phyloP scores from a whole-genome alignment of 257 asterid genomes.

The Solanum ossicruentum region DNA sequence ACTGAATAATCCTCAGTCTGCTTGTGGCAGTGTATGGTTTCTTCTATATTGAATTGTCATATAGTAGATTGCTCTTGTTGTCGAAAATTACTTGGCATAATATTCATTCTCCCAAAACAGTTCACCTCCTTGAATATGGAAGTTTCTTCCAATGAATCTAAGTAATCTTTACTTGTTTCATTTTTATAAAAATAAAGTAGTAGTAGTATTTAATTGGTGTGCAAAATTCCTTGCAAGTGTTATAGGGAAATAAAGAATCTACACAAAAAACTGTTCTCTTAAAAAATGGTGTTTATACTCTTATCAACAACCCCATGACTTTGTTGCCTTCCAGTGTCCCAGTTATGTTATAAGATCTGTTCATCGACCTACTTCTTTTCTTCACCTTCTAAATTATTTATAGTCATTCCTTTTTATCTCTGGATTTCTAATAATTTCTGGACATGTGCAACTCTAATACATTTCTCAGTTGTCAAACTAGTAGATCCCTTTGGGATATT shows the following conservation, averaged over 20 bases:
- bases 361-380: not conserved
- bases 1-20: constrained; percentile 78
- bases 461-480: not conserved
- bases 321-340: not conserved
- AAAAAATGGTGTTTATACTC: not conserved
- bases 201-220: not conserved
- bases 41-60: not conserved
- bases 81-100: not conserved
- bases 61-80: not conserved
- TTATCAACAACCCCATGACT: not conserved
- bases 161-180: not conserved
- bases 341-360: not conserved
- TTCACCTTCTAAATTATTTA: not conserved
- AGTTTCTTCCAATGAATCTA: not conserved
- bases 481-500: not conserved
- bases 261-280: not conserved
- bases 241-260: not conserved
- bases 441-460: not conserved
- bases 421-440: not conserved
- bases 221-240: not conserved
- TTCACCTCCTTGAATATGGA: not conserved
- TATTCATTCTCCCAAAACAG: not conserved
- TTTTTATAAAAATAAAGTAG: not conserved
- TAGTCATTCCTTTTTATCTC: not conserved
- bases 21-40: constrained; percentile 81